Evolutionary conservation across 768 basidiomycete species (phyloP).

Genomic region (Boletus reticuloceps): DNA sequence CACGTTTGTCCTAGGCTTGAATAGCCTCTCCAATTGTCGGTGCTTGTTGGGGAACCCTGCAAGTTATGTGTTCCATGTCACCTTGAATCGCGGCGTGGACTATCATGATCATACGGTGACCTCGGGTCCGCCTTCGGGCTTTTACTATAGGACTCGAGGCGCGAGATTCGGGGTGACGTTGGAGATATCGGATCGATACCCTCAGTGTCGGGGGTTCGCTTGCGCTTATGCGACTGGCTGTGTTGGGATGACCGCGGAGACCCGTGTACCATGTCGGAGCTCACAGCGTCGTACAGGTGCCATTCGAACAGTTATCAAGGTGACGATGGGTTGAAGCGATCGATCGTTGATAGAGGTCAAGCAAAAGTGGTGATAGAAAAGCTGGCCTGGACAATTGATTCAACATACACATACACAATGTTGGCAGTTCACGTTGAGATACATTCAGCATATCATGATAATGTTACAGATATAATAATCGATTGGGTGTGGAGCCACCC

Average conservation of each 20-base stretch:
- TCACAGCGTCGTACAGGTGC: background rate
- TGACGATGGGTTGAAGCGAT: background rate
- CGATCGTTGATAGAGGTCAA: background rate
- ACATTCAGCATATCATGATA: slow-evolving; percentile 2
- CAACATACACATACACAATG: background rate
- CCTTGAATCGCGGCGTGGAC: too few species aligned
- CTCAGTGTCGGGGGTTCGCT: background rate
- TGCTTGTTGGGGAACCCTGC: background rate
- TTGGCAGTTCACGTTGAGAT: background rate
- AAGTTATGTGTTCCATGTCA: background rate
- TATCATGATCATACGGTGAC: background rate
- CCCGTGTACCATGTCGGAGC: background rate
- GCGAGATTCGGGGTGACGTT: slow-evolving; percentile 4
- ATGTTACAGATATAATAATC: slow-evolving; percentile 9
- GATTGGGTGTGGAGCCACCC: background rate
- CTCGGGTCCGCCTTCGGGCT: slow-evolving; percentile 4
- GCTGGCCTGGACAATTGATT: background rate
- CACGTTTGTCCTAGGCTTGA: background rate
- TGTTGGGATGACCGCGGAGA: slow-evolving; percentile 1
- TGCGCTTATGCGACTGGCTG: background rate
- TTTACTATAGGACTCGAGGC: too few species aligned
- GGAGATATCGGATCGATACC: background rate
- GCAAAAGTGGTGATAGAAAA: too few species aligned
- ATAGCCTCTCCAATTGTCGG: too few species aligned
- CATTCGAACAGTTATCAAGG: background rate